phyloP scores from a whole-genome alignment of 75 land plant species.

The Pinus tabuliformis region DNA sequence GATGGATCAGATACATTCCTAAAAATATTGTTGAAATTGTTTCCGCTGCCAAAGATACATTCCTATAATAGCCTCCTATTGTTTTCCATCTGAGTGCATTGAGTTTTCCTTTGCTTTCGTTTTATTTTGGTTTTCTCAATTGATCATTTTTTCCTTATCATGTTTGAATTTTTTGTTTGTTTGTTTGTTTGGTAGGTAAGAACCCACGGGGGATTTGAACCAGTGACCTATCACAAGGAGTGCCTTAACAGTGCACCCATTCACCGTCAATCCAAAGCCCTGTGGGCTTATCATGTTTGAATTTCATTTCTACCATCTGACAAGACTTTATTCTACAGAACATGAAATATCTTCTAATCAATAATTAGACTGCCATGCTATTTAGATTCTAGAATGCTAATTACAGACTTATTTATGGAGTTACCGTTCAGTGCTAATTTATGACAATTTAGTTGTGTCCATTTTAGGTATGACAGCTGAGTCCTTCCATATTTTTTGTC shows the following conservation, averaged over 20 bases:
- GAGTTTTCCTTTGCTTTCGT: background rate
- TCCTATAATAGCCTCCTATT: background rate
- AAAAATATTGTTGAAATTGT: background rate
- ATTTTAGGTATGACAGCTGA: no score
- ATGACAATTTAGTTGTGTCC: no score
- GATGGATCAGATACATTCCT: background rate
- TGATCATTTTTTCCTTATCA: background rate
- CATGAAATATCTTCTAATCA: background rate
- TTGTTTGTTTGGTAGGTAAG: no score
- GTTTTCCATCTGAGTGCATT: background rate
- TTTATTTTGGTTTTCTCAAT: background rate
- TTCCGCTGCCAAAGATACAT: background rate
- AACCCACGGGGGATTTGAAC: no score
- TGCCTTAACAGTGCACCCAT: no score
- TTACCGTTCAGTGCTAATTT: no score
- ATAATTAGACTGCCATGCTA: background rate
- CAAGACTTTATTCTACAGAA: background rate
- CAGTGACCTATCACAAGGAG: no score
- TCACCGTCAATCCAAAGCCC: no score
- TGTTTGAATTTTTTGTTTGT: no score
- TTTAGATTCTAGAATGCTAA: background rate
- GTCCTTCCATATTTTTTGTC: no score
- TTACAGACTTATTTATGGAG: background rate
- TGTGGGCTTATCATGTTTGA: background rate
- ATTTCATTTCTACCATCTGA: background rate